Base-by-base conservation (phyloP, 768 basidiomycete genomes). In the Infundibulicybe gibba region DNA sequence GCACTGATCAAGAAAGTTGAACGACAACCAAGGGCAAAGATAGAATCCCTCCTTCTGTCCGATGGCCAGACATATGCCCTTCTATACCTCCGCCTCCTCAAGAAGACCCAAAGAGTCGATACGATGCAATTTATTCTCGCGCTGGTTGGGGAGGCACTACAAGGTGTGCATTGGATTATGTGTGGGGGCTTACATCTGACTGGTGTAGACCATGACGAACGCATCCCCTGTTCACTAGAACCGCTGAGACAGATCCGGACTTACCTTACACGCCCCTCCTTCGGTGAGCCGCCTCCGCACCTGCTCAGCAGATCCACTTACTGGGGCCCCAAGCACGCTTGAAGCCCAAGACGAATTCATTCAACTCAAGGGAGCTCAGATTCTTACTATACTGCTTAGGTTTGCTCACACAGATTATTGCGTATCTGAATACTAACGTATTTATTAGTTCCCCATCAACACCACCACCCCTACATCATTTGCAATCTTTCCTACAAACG, bases 261-360 rank as follows among this genome's bases (percentile, higher is more conserved):
- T 69, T 92, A 41, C 92, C 92, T 2, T 94, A 88, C 59, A 65
- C 69, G 6, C 87, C 90, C 2, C 70, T 94, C n/a, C 72, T 92
- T 43, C 78, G 84, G 92, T 89, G 58, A 41, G 62, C 32, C 17
- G 13, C 17, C 15, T n/a, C 9, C 43, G 32, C 32, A 14, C 40
- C 9, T 25, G 31, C 5, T 15, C 31, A 32, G 44, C 32, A n/a
- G 45, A 39, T 32, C 31, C 49, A 34, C 51, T 64, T 17, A 59
- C 20, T 40, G 19, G 17, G 47, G 30, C 20, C 32, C 45, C 20
- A 54, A 95, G 91, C 56, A 81, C 85, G 31, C 70, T 97, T 40
- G 86, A 90, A 33, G 80, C 86, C 11, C 85, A 85, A 54, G 97
- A 98, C 62, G 94, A 98, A 61, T 97, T 97, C 54, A 85, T 91